Base-by-base conservation (phyloP, 2,329 filamentous ascomycete genomes). In the Trichoderma atrobrunneum region DNA sequence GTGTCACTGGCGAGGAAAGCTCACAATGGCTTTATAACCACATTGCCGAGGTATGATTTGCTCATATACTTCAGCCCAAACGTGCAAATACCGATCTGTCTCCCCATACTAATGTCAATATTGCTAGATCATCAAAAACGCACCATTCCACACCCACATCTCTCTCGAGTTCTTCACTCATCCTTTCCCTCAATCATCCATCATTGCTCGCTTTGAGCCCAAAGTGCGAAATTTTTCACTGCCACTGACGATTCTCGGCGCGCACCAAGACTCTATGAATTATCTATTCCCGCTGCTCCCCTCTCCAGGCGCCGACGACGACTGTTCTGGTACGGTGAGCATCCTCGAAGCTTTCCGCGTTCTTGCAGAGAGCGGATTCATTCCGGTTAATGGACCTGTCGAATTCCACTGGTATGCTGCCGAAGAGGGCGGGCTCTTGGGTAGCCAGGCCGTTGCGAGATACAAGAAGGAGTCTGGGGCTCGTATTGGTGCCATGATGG, bases 401-500 rank as follows among this genome's bases (percentile, higher is more conserved):
- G 92, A 93, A 80, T 93, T 93, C 79, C 91, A 93, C 79, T 94
- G 91, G 91, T 94, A 93, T 81, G 90, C 88, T n/a, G 92, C 91
- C 0, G 92, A 94, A 78, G 92, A 94, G 78, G 91, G 90, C 18
- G 92, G 92, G 12, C 85, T 94, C 66, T 78, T 84, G 7, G 82
- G 82, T 30, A 91, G 89, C 61, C 90, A 93, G 78, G 90, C 89
- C 10, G 88, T 93, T 77, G 93, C 92, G 80, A 85, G 86, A 59
- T 84, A 87, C 16, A 93, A 93, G 80, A 87, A 89, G 79, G 87
- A 88, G 76, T 83, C 87, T 54, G 85, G 87, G 54, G 86, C 87
- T 7, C 85, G 89, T 63, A 86, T 93, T 75, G 92, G 91, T 74
- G 91, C 91, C 43, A 94, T 94, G 92, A 85, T 94, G 74, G 91